phyloP scores from a whole-genome alignment of 2,329 filamentous ascomycete species.

The Scedosporium minutisporum region DNA sequence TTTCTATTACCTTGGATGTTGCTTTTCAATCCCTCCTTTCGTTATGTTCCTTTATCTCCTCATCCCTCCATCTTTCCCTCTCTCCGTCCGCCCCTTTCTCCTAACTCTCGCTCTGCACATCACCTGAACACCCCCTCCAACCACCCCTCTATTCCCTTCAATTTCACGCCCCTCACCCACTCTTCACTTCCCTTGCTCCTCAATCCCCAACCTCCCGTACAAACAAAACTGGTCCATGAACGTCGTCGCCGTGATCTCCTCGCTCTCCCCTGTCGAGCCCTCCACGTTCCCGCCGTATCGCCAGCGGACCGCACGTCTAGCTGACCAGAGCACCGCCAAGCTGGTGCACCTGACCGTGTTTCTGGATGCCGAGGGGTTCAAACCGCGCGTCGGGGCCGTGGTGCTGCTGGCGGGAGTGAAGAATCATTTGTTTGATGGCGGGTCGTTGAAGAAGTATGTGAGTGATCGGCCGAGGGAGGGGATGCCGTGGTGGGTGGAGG shows the following conservation, averaged over 20 bases:
- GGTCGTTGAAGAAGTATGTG: conserved; percentile 33
- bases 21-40: too few relatives aligned
- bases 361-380: conserved; percentile 39
- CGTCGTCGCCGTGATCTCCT: conserved; percentile 39
- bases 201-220: conserved; percentile 43
- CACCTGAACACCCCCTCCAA: too few relatives aligned
- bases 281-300: conserved; percentile 37
- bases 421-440: conserved; percentile 45
- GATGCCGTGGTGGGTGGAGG: conserved; percentile 41
- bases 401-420: conserved; percentile 46
- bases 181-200: conserved; percentile 39
- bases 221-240: conserved; percentile 50
- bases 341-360: conserved; percentile 45
- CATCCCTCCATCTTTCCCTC: too few relatives aligned
- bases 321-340: conserved; percentile 41
- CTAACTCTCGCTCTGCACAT: too few relatives aligned
- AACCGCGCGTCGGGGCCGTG: conserved; percentile 35
- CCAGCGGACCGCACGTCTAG: conserved; percentile 43
- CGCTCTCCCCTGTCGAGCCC: conserved; percentile 37
- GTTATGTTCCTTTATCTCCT: too few relatives aligned
- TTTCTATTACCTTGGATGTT: too few relatives aligned
- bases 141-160: too few relatives aligned
- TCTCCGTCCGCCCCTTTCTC: too few relatives aligned
- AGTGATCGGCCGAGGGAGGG: conserved; percentile 26
- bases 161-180: too few relatives aligned